Percentiles rank a stretch among this genome's conserved stretches.
These are phyloP conservation scores for Ustilago tritici DNA, from an alignment of 1,284 basidiomycete species.

Conservation along the genomic window DNA sequence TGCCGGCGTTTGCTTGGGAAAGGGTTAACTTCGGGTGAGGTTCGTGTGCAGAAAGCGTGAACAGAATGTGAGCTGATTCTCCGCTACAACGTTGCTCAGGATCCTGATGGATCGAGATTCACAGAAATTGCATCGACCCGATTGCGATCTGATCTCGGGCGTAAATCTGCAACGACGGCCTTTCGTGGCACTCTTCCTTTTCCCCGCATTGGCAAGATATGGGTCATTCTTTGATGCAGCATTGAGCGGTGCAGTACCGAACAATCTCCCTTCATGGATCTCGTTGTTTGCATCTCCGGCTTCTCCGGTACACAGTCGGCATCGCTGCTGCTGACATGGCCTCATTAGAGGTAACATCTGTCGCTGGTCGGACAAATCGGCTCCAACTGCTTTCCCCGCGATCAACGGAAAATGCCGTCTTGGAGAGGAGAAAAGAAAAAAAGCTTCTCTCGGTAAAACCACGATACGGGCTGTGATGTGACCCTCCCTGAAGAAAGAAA, in stretches of 20 bases:
- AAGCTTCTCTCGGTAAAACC: conserved; percentile 6
- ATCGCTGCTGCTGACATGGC: not conserved
- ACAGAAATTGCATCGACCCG: not conserved
- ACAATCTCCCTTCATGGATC: not conserved
- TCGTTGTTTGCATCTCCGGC: conserved; percentile 12
- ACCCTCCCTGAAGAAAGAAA: not conserved
- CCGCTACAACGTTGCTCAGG: not conserved
- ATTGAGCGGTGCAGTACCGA: conserved; percentile 11
- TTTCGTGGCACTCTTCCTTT: conserved; percentile 9
- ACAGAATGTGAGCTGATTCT: conserved; percentile 11
- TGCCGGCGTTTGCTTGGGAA: not conserved
- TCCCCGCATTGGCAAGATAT: conserved; percentile 12
- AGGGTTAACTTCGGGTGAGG: not conserved
- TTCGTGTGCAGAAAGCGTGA: not conserved
- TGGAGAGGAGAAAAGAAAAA: too few relatives aligned
- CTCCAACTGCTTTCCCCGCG: conserved; percentile 2
- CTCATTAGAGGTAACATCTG: not conserved
- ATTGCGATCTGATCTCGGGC: not conserved
- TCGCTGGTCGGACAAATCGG: conserved; percentile 3
- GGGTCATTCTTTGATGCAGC: not conserved
- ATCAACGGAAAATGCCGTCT: not conserved
- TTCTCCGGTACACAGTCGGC: conserved; percentile 12
- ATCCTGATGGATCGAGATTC: not conserved
- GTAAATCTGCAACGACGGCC: not conserved
- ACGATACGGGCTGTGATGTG: conserved; percentile 2